Base-by-base conservation (phyloP, 1,284 basidiomycete species). In the Ceratobasidium sp. region DNA sequence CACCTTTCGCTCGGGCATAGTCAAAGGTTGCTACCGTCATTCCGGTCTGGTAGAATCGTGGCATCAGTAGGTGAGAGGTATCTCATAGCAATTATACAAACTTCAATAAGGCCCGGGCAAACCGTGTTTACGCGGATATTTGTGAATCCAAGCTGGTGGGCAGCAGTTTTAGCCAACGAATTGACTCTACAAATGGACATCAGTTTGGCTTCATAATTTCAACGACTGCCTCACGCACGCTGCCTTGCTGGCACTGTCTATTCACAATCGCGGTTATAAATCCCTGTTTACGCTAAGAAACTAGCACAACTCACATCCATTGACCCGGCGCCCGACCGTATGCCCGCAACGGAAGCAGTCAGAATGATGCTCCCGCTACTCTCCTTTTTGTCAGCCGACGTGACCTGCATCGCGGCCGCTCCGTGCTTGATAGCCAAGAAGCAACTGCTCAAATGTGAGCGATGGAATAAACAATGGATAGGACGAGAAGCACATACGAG, bases 401-500 rank as follows among this genome's bases (percentile, higher is more conserved):
- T 80, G 75, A 86, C 82, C 73, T 83, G 79, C 93, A 98, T 96
- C 1, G 92, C 93, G 29, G 81, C 82, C 0, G 92, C 91, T 4
- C 86, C 95, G 77, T 95, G 81, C 76, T 96, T 96, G 73, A 96
- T 81, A 2, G 94, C 95, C n/a, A 96, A 81, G 80, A 96, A 96
- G 75, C 89, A 92, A 13, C 93, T 96, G 71, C n/a, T n/a, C 47
- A 32, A 58, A 12, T 55, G 45, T 42, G 29, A 29, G 67, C 40
- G 4, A 40, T 58, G 8, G 49, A 20, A 2, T n/a, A 29, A 53
- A 10, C 1, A 6, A 45, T 58, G 32, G 15, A n/a, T 31, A 34
- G 32, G 42, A 27, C 17, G 4, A 22, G 34, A 31, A 40, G 10
- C 10, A 31, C 88, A 72, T 74, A 93, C 91, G 92, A 93, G 13